Base-by-base conservation (phyloP, 805 yeast species). In the Pichia nakasei region DNA sequence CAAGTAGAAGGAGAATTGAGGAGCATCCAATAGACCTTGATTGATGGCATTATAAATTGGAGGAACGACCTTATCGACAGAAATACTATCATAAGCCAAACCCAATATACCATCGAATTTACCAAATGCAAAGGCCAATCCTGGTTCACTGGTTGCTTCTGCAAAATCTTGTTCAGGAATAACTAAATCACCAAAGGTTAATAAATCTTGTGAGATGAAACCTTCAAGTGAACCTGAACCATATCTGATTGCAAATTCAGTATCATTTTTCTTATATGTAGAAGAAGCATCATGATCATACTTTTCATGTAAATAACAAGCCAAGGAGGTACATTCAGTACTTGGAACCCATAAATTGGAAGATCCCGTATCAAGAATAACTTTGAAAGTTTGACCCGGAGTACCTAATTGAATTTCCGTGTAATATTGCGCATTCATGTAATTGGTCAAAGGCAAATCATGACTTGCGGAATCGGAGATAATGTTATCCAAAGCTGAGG, bases 81-180 rank as follows among this genome's bases (percentile, higher is more conserved):
- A 77, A 54, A 93, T 88, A 43, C 96, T 73, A 67, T 86, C 86
- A 68, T 91, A 93, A 52, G 86, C 98, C 54, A 93, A 77, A 53
- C 98, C 98, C 51, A 93, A 72, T 54, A 93, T 89, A 69, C 98
- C 98, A 64, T 93, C 98, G 63, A 93, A 93, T 69, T 93, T 91
- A 66, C 96, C 98, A 67, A 93, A 93, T 42, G 98, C 97, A 69
- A 93, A 93, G 0, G 97, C 93, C 54, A 93, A 76, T 45, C 98
- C 98, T 36, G 97, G 97, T 72, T 93, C 98, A 56, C 78, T 77
- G 47, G 98, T 93, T 51, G 96, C 91, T 73, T 93, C 98, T 48
- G 95, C 97, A 61, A 93, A 93, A 63, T 82, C 95, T 71, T 91
- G 97, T 52, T 82, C 69, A 53, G 88, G 83, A 59, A 93, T 89